Conservation (phyloP, 371 early-diverging fungal genomes). For the Syncephalis plumigaleata region DNA sequence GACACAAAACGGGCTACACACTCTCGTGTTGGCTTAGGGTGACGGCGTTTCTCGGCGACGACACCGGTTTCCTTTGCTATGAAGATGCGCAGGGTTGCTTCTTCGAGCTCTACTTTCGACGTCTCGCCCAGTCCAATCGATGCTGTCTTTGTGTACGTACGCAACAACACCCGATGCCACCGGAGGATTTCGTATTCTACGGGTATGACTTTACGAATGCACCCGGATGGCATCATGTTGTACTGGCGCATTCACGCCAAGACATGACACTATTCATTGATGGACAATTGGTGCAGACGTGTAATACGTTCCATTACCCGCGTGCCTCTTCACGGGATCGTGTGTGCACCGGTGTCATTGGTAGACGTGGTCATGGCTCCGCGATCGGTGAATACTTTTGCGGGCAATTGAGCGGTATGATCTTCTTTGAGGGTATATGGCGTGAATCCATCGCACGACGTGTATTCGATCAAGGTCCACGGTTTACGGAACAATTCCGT, state of each 20-base stretch:
- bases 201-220: conserved; percentile 19
- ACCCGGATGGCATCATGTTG: conserved; percentile 19
- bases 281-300: conserved; percentile 17
- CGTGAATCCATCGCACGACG: conserved; percentile 14
- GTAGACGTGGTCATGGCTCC: neutral
- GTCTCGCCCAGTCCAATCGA: conserved; percentile 16
- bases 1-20: conserved; percentile 17
- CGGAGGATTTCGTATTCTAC: conserved; percentile 21
- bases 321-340: conserved; percentile 14
- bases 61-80: conserved; percentile 19
- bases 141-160: conserved; percentile 22
- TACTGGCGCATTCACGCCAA: conserved; percentile 17
- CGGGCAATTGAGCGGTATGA: conserved; percentile 16
- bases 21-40: conserved; percentile 19
- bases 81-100: conserved; percentile 17
- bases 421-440: conserved; percentile 19
- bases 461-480: conserved; percentile 16
- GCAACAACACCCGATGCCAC: conserved; percentile 17
- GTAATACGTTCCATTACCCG: conserved; percentile 17
- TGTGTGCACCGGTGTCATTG: conserved; percentile 12
- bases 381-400: conserved; percentile 12
- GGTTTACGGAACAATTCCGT: conserved; percentile 14
- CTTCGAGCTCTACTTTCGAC: conserved; percentile 21
- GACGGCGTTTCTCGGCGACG: conserved; percentile 17
- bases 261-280: conserved; percentile 17